Evolutionary conservation across 768 basidiomycete genomes (phyloP).

Genomic region (Lentinula raphanica): DNA sequence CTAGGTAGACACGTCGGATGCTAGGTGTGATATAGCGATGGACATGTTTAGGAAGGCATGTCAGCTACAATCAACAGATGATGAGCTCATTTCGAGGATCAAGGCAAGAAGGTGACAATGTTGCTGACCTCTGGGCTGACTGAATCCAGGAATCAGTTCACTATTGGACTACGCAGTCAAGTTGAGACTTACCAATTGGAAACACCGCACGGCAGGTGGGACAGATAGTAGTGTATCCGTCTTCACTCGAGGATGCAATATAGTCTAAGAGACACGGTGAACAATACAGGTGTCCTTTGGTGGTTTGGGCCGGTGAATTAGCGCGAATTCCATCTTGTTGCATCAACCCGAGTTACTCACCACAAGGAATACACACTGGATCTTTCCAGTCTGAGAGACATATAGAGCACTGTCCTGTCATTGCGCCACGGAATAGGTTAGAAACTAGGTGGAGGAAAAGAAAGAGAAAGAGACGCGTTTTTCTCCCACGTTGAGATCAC

Average conservation of each 20-base stretch:
- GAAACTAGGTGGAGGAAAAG: not conserved
- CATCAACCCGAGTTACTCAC: constrained; percentile 29
- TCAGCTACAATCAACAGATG: constrained; percentile 26
- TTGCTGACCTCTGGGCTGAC: constrained; percentile 36
- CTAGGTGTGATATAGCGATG: constrained; percentile 40
- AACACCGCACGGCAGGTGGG: constrained; percentile 57
- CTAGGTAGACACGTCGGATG: constrained; percentile 48
- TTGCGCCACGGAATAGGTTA: constrained; percentile 3
- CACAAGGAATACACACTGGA: constrained; percentile 59
- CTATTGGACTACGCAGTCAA: not conserved
- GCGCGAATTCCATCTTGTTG: not conserved
- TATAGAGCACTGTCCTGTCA: constrained; percentile 44
- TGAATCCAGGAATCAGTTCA: constrained; percentile 13
- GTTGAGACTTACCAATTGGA: constrained; percentile 37
- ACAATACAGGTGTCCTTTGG: constrained; percentile 60
- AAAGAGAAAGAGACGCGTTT: not conserved
- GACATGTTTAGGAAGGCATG: constrained; percentile 44
- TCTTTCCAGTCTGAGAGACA: constrained; percentile 48
- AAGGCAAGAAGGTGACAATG: not conserved
- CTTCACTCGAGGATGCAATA: constrained; percentile 25
- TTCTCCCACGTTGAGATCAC: not conserved
- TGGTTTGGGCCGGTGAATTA: not conserved
- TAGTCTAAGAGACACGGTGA: constrained; percentile 45
- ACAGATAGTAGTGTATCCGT: constrained; percentile 40
- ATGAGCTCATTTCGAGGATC: constrained; percentile 1